Evolutionary conservation across 345 rosid genomes (phyloP).

Genomic region (Ricinus communis): DNA sequence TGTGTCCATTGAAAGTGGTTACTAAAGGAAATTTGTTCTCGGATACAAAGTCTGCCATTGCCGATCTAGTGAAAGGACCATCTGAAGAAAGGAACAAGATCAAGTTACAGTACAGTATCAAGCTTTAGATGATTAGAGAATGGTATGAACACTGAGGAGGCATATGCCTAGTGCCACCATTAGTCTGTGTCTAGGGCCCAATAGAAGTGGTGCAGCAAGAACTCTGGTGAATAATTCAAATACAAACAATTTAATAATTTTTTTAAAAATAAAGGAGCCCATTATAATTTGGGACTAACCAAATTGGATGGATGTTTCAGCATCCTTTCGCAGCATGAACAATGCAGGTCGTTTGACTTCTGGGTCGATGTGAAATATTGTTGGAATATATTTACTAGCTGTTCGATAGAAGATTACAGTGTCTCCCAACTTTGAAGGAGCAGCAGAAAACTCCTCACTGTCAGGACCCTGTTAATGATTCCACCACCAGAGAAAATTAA

Average conservation of each 20-base stretch:
- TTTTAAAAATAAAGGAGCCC: too few relatives aligned
- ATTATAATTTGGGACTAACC: conserved; percentile 13
- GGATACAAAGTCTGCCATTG: conserved; percentile 10
- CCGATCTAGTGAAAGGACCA: conserved; percentile 15
- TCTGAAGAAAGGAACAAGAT: not conserved
- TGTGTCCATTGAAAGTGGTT: conserved; percentile 11
- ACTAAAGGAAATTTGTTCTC: conserved; percentile 11
- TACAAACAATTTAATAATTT: too few relatives aligned
- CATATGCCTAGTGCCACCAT: too few relatives aligned
- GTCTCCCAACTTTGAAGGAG: conserved; percentile 5
- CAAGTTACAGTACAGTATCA: not conserved
- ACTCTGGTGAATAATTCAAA: too few relatives aligned
- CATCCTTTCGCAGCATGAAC: conserved; percentile 3
- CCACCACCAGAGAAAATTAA: too few relatives aligned
- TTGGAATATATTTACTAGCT: not conserved
- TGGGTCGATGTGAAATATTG: not conserved
- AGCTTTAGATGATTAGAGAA: not conserved
- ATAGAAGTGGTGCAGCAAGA: too few relatives aligned
- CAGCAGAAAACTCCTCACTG: conserved; percentile 17
- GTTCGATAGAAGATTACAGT: conserved; percentile 19
- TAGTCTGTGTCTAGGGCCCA: too few relatives aligned
- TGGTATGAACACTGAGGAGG: not conserved
- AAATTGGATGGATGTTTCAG: not conserved
- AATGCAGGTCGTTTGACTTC: conserved; percentile 15
- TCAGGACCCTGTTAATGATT: conserved; percentile 6